phyloP scores from a whole-genome alignment of 1,139 yeast species.

The Nakaseomyces glabratus region DNA sequence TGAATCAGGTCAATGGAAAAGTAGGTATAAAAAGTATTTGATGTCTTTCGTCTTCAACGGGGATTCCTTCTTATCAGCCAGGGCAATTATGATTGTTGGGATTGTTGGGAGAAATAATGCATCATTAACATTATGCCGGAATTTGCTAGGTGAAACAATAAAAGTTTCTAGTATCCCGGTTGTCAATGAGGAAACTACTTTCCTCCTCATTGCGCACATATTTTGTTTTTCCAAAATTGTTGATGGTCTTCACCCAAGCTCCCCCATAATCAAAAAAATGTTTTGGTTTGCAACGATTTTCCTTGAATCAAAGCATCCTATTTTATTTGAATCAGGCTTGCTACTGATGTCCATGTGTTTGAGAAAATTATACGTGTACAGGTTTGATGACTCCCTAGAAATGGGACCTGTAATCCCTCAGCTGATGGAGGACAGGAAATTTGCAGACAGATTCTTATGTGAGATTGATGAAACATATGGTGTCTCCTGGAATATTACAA shows the following conservation, averaged over 20 bases:
- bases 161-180: slow-evolving; percentile 33
- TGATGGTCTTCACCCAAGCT: slow-evolving; percentile 50
- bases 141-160: slow-evolving; percentile 29
- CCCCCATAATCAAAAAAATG: slow-evolving; percentile 47
- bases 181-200: slow-evolving; percentile 28
- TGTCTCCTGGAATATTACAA: slow-evolving; percentile 38
- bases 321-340: slow-evolving; percentile 49
- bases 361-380: slow-evolving; percentile 22
- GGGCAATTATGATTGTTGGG: slow-evolving; percentile 68
- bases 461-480: slow-evolving; percentile 39
- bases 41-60: slow-evolving; percentile 55
- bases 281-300: slow-evolving; percentile 56
- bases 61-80: slow-evolving; percentile 55
- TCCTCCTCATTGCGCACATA: slow-evolving; percentile 32
- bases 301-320: slow-evolving; percentile 35
- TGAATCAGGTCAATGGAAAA: slow-evolving; percentile 50
- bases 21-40: slow-evolving; percentile 62
- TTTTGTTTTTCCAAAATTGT: slow-evolving; percentile 52
- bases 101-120: slow-evolving; percentile 58
- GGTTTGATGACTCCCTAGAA: slow-evolving; percentile 17
- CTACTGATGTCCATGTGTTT: slow-evolving; percentile 35
- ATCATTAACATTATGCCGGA: slow-evolving; percentile 46
- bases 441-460: slow-evolving; percentile 37
- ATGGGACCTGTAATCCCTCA: slow-evolving; percentile 10
- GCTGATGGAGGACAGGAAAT: slow-evolving; percentile 27